Base-by-base conservation (phyloP, 2,329 filamentous ascomycete genomes). In the Emergomyces pasteurianus region DNA sequence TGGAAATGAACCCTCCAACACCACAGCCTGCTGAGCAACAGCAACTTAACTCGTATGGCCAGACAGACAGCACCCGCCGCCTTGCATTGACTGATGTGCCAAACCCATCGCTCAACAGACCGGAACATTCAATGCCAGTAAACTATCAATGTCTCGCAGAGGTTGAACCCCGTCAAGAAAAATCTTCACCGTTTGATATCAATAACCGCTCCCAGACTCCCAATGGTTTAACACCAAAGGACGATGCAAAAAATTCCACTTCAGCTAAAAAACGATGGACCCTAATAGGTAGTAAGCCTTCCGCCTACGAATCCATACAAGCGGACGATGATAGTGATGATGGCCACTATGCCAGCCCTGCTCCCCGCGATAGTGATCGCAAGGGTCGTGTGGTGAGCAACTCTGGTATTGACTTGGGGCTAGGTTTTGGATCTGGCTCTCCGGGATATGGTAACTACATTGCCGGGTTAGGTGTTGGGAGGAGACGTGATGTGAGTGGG, bases 1-100 rank as follows among this genome's bases (percentile, higher is more conserved):
- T 79, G 21, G 72, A 71, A 61, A 74, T 79, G 69, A 79, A 79
- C 58, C 77, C 77, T 26, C 76, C 77, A 23, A 77, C 75, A 7
- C 77, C 77, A 2, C 71, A 71, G 49, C 73, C 73, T 9, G 59
- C 67, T 21, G 65, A 68, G n/a, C 61, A 63, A 42, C 58, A 62
- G 8, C 64, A 67, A 1, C 64, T 70, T 12, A 67, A 65, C 21
- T 59, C 59, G 21, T 60, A 67, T 58, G 64, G 67, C 42, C 66
- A 67, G 8, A 69, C 67, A 42, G 64, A 66, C 12, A 65, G 63
- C 16, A 63, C 69, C n/a, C 67, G 68, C 18, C 74, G 74, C 26
- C 63, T 67, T 63, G 69, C 67, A 1, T 63, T 76, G 10, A 66
- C 65, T 0, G 71, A 73, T 55, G 72, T 72, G 12, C 69, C 70